Conservation (phyloP, 257 asterid species). For the Lavandula angustifolia region DNA sequence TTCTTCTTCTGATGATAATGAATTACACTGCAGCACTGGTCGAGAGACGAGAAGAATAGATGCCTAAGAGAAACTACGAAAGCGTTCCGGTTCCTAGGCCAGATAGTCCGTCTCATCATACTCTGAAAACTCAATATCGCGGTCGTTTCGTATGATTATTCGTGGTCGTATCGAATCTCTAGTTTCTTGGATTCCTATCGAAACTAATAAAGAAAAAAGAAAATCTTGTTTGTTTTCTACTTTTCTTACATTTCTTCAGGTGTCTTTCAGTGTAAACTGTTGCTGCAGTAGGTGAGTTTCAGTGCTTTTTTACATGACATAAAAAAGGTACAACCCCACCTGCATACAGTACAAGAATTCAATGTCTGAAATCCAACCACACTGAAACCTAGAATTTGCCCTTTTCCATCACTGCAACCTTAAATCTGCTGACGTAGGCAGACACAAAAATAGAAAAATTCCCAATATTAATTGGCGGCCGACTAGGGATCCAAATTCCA, state of each 20-base stretch:
- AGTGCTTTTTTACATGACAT: no score
- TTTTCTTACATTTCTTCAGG: no score
- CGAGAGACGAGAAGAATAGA: constrained; percentile 76
- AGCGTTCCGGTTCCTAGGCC: constrained; percentile 83
- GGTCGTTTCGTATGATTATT: no score
- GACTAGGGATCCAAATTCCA: constrained; percentile 27
- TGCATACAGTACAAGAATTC: constrained; percentile 26
- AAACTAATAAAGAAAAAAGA: no score
- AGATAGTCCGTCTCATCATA: constrained; percentile 77
- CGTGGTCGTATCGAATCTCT: no score
- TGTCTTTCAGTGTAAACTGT: no score
- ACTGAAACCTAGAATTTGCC: constrained; percentile 33
- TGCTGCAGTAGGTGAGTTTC: no score
- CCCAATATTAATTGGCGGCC: constrained; percentile 32
- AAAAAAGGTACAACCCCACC: background rate
- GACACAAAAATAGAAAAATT: constrained; percentile 10
- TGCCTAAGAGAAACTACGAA: constrained; percentile 82
- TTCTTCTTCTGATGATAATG: background rate
- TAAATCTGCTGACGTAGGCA: constrained; percentile 37
- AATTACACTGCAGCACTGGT: constrained; percentile 71
- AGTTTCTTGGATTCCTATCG: no score
- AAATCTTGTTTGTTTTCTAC: no score
- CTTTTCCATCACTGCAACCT: constrained; percentile 23
- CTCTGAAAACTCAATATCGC: constrained; percentile 37
- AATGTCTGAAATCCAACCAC: constrained; percentile 24